Conservation (phyloP, 768 basidiomycete genomes). For the Phlegmacium glaucopus region DNA sequence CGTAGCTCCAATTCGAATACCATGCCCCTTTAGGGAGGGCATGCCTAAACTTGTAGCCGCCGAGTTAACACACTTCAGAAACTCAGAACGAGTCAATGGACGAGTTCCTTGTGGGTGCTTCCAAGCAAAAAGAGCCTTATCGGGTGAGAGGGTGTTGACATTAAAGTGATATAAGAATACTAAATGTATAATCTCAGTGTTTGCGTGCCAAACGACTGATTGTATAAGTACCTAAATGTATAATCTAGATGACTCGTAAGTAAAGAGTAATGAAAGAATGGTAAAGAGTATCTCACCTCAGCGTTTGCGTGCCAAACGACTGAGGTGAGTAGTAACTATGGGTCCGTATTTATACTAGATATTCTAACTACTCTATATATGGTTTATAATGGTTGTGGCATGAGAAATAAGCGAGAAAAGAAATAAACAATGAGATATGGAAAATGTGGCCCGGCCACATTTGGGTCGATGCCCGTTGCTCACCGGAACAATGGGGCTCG, state of each 20-base stretch:
- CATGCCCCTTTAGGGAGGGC: conserved; percentile 22
- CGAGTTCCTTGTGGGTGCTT: not conserved
- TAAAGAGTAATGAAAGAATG: conserved; percentile 13
- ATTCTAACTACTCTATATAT: too few relatives aligned
- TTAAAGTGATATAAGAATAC: conserved; percentile 23
- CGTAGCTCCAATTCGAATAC: conserved; percentile 23
- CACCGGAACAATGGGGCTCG: too few relatives aligned
- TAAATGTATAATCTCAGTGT: too few relatives aligned
- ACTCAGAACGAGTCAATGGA: conserved; percentile 5
- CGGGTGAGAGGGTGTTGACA: conserved; percentile 18
- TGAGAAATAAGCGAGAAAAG: too few relatives aligned
- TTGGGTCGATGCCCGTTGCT: too few relatives aligned
- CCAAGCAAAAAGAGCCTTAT: conserved; percentile 11
- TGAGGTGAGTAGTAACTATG: too few relatives aligned
- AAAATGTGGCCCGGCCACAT: too few relatives aligned
- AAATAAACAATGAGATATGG: too few relatives aligned
- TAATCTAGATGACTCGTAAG: conserved; percentile 19
- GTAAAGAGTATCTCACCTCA: not conserved
- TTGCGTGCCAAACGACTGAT: conserved; percentile 21
- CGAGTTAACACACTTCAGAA: too few relatives aligned
- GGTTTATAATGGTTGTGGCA: too few relatives aligned
- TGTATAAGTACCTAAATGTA: conserved; percentile 22
- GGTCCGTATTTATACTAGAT: too few relatives aligned
- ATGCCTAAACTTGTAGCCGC: conserved; percentile 3
- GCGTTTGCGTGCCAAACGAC: not conserved